These are phyloP conservation scores for Talaromyces rugulosus DNA, from an alignment of 2,329 filamentous ascomycete genomes.

Conservation along the genomic window DNA sequence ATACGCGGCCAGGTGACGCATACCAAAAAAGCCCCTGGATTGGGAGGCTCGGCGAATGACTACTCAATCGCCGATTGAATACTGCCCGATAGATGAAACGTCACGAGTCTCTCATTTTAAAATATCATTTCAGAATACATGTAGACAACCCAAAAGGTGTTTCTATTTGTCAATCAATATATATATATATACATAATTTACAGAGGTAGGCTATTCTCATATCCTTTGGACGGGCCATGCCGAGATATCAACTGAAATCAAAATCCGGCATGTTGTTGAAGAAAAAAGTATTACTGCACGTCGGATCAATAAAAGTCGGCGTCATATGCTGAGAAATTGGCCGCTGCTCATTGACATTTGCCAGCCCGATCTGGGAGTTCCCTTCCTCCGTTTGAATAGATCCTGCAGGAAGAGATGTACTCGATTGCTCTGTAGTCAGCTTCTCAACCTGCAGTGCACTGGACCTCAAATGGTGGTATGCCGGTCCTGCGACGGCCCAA, in stretches of 20 bases:
- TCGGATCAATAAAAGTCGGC: conserved; percentile 2
- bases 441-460: conserved; percentile 22
- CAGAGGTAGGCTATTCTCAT: not conserved
- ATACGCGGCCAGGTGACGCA: not conserved
- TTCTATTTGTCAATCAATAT: not conserved
- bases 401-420: not conserved
- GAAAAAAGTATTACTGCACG: conserved; percentile 2
- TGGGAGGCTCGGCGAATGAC: not conserved
- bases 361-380: not conserved
- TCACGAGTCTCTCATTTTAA: too few relatives aligned
- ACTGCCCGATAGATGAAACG: not conserved
- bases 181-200: not conserved
- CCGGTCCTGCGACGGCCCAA: conserved; percentile 24
- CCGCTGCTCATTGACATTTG: not conserved
- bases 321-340: not conserved
- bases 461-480: conserved; percentile 24
- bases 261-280: not conserved
- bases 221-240: not conserved
- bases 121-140: not conserved
- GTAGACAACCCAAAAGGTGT: too few relatives aligned
- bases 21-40: not conserved
- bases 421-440: not conserved
- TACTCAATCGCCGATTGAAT: not conserved
- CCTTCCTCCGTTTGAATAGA: not conserved
- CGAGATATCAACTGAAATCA: not conserved